A percentile compares a stretch with the other conserved stretches of the same genome.
Evolutionary conservation across 2,329 filamentous ascomycete species (phyloP).

Genomic region (Microcyclospora tardicrescens): DNA sequence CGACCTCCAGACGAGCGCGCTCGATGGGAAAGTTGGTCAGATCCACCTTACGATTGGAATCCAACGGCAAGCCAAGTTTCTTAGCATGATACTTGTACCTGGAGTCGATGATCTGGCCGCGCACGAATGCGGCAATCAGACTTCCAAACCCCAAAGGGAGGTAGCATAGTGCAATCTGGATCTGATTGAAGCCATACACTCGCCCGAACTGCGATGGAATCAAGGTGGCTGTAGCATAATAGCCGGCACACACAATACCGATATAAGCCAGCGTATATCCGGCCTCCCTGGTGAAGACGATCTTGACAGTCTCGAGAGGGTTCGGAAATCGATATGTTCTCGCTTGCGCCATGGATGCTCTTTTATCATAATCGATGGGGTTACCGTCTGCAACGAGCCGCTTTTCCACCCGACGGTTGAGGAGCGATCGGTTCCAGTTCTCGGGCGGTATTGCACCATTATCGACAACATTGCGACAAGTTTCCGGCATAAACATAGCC

Average conservation of each 20-base stretch:
- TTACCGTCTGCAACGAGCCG: conserved; percentile 3
- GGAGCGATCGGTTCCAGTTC: conserved; percentile 16
- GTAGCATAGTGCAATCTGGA: conserved; percentile 26
- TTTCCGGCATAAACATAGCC: conserved; percentile 43
- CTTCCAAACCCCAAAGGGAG: conserved; percentile 23
- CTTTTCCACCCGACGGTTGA: conserved; percentile 7
- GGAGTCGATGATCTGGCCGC: conserved; percentile 51
- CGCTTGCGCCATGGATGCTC: not conserved
- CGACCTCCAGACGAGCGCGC: conserved; percentile 28
- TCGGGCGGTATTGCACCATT: conserved; percentile 42
- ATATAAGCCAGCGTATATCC: conserved; percentile 17
- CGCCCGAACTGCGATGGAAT: conserved; percentile 29
- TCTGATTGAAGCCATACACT: conserved; percentile 27
- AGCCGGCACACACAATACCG: conserved; percentile 31
- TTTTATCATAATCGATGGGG: too few species aligned
- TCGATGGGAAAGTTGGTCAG: conserved; percentile 42
- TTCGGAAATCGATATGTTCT: conserved; percentile 27
- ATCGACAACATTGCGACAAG: conserved; percentile 40
- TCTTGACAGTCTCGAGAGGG: conserved; percentile 28
- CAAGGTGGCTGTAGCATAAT: conserved; percentile 34
- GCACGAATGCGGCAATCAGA: conserved; percentile 24
- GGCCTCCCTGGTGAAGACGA: conserved; percentile 22
- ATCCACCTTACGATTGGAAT: conserved; percentile 43
- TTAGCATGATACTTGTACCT: conserved; percentile 59
- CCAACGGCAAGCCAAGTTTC: conserved; percentile 48